phyloP scores from a whole-genome alignment of 768 basidiomycete genomes.

The Rhodosporidiobolus odoratus region DNA sequence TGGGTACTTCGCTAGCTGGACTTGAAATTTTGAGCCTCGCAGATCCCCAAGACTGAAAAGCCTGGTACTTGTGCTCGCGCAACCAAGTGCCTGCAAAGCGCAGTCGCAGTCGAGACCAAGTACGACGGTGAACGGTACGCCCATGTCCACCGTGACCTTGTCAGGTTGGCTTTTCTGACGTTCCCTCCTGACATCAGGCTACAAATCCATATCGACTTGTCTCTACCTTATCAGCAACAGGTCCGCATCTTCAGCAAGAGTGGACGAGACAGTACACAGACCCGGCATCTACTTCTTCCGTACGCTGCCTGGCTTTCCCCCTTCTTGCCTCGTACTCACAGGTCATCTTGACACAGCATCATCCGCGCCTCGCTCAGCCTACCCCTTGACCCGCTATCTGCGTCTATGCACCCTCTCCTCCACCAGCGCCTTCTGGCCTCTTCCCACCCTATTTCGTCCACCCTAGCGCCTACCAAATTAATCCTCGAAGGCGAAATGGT shows the following conservation, averaged over 20 bases:
- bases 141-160: not conserved
- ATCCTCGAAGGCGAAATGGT: conserved; percentile 86
- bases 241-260: conserved; percentile 87
- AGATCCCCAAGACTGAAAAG: conserved; percentile 81
- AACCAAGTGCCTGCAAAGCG: conserved; percentile 42
- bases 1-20: not conserved
- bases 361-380: conserved; percentile 61
- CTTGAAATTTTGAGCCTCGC: too few species aligned
- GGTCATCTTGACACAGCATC: conserved; percentile 50
- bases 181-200: conserved; percentile 49
- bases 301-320: not conserved
- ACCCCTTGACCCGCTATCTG: conserved; percentile 24
- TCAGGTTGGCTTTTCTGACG: not conserved
- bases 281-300: conserved; percentile 50
- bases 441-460: not conserved
- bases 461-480: conserved; percentile 31
- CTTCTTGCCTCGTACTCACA: not conserved
- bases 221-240: conserved; percentile 46
- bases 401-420: conserved; percentile 21
- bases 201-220: conserved; percentile 73
- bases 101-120: conserved; percentile 82
- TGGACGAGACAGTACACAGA: conserved; percentile 70
- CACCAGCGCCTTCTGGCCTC: not conserved
- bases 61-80: conserved; percentile 54
- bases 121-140: conserved; percentile 78